phyloP scores from a whole-genome alignment of 1,284 basidiomycete species.

The Rhodotorula sp. region DNA sequence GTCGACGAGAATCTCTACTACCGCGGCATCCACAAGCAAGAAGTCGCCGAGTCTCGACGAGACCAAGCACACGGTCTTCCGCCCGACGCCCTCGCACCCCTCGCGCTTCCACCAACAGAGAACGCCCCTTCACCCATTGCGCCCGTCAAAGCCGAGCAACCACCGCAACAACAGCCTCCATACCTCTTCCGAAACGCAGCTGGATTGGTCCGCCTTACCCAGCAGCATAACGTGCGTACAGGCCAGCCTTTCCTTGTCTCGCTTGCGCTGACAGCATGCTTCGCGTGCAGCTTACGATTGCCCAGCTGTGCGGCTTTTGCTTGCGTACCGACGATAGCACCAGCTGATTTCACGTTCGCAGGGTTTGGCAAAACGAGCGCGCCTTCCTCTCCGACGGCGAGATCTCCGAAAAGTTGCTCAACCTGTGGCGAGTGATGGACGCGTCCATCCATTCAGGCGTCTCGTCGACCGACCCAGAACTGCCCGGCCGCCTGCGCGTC shows the following conservation, averaged over 20 bases:
- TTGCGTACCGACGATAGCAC: neutral
- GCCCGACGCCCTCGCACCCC: neutral
- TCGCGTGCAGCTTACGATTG: constrained; percentile 65
- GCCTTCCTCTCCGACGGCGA: constrained; percentile 73
- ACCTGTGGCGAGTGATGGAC: constrained; percentile 83
- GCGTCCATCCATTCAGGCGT: constrained; percentile 86
- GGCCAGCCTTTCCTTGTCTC: neutral
- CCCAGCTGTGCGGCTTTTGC: constrained; percentile 55
- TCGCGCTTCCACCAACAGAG: neutral
- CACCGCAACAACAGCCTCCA: constrained; percentile 48
- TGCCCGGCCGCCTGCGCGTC: constrained; percentile 81
- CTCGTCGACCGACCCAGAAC: constrained; percentile 66
- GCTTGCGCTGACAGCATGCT: neutral
- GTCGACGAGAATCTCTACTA: constrained; percentile 94
- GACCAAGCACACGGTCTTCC: constrained; percentile 52
- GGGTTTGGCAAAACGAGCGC: constrained; percentile 92
- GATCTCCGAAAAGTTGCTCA: constrained; percentile 59
- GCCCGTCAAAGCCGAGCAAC: neutral
- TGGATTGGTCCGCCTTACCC: constrained; percentile 70
- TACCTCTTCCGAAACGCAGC: constrained; percentile 81
- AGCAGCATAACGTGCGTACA: constrained; percentile 70
- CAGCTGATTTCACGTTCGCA: constrained; percentile 44
- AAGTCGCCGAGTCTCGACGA: constrained; percentile 72
- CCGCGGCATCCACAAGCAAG: constrained; percentile 82
- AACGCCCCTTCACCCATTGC: neutral